Evolutionary conservation across 1,139 yeast genomes (phyloP), one percentile per base, ranked within the genome.

Genomic region (Blastobotrys proliferans): DNA sequence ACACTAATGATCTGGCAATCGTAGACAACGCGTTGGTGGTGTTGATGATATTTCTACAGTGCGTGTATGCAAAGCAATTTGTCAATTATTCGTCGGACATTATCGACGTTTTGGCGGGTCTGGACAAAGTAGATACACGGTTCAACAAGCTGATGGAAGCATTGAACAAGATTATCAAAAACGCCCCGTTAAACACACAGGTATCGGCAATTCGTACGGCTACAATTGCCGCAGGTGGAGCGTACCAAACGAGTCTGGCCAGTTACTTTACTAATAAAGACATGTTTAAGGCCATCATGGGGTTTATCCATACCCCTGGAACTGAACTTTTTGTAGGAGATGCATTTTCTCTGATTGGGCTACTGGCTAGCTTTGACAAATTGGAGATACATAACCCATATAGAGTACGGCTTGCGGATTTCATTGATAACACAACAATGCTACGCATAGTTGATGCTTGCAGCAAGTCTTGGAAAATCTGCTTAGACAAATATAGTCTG

Each of bases 391-490:
- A 27, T 29, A 63, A 64, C 40, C 67, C 68, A 0, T 67, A 68
- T 45, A 59, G 55, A 33, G 58, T 61, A 16, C 55, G 70, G 11
- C 53, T 67, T n/a, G 56, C 68, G 6, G 72, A 67, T 45, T 66
- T 63, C 49, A 62, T 66, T 13, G 69, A 68, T 41, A 64, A 61
- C 31, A 47, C 52, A 1, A 56, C 62, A n/a, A 67, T 68, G 66
- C 44, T 42, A 29, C 56, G 53, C 21, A 60, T 66, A 25, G 50
- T 61, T 5, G 49, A 48, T 2, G 58, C 64, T 4, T 51, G 61
- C 0, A 59, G 59, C 1, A 51, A 50, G 20, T 61, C 57, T 6
- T 58, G 61, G 61, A 50, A 52, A 22, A 54, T 56, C 4, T 53
- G 58, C 34, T 36, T 53, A 16, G 52, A 50, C 19, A 47, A 46